phyloP scores from a whole-genome alignment of 331 rosid species.

The Cydonia oblonga region DNA sequence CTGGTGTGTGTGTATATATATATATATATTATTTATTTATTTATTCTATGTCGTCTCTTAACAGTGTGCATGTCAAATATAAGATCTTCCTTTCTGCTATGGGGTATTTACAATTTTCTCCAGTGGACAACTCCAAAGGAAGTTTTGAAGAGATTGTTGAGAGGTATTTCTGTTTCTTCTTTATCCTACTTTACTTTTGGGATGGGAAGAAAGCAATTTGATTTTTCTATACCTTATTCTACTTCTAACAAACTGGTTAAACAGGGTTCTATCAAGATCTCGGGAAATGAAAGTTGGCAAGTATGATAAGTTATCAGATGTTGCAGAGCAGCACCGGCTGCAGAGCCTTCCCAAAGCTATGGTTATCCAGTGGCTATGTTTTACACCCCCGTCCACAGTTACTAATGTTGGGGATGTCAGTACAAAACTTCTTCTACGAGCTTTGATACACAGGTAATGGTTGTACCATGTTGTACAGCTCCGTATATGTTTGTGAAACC shows the following conservation, averaged over 20 bases:
- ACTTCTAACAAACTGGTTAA: slow-evolving; percentile 18
- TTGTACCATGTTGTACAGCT: neutral
- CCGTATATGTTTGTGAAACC: neutral
- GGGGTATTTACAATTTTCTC: slow-evolving; percentile 85
- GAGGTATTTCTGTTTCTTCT: slow-evolving; percentile 36
- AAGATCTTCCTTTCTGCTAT: slow-evolving; percentile 91
- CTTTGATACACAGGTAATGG: slow-evolving; percentile 70
- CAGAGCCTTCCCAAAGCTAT: slow-evolving; percentile 91
- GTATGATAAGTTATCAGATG: slow-evolving; percentile 53
- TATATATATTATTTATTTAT: no score
- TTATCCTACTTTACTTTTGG: slow-evolving; percentile 1
- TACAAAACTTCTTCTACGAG: slow-evolving; percentile 66
- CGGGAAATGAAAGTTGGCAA: slow-evolving; percentile 68
- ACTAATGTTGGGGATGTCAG: slow-evolving; percentile 56
- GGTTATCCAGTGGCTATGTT: slow-evolving; percentile 97
- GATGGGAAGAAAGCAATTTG: neutral
- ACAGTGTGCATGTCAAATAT: slow-evolving; percentile 74
- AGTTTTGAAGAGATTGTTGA: slow-evolving; percentile 92
- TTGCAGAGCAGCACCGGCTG: slow-evolving; percentile 80
- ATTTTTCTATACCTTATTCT: slow-evolving; percentile 1
- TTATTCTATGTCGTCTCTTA: slow-evolving; percentile 14
- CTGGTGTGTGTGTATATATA: neutral
- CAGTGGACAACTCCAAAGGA: slow-evolving; percentile 55
- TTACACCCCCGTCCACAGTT: slow-evolving; percentile 92
- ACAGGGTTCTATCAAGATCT: slow-evolving; percentile 87